Percentiles rank a stretch among this genome's conserved stretches.
Evolutionary conservation across 2,329 filamentous ascomycete species (phyloP).

Genomic region (Xylaria hypoxylon): DNA sequence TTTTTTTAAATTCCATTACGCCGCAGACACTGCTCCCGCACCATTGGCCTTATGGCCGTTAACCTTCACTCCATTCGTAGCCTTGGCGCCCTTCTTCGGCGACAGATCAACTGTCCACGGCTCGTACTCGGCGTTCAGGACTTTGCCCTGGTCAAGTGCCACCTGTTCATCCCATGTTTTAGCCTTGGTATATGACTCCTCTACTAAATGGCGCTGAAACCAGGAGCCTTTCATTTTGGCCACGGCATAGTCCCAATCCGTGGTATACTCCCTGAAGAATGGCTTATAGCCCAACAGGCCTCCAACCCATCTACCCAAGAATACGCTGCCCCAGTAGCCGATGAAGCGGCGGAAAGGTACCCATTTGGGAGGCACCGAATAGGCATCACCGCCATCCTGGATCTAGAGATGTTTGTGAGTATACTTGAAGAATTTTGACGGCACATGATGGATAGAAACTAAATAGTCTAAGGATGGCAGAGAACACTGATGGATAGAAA

Average conservation of each 20-base stretch:
- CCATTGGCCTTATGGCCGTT: background rate
- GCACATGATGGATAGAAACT: no score
- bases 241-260: slow-evolving; percentile 53
- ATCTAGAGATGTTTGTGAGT: slow-evolving; percentile 14
- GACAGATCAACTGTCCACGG: slow-evolving; percentile 13
- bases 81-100: slow-evolving; percentile 4
- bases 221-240: slow-evolving; percentile 50
- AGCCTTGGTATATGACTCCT: slow-evolving; percentile 48
- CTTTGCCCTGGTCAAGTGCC: slow-evolving; percentile 23
- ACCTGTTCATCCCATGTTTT: slow-evolving; percentile 26
- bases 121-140: slow-evolving; percentile 25
- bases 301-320: slow-evolving; percentile 53
- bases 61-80: background rate
- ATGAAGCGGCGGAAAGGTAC: slow-evolving; percentile 50
- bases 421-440: no score
- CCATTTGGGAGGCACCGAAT: slow-evolving; percentile 46
- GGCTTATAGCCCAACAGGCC: slow-evolving; percentile 54
- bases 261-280: slow-evolving; percentile 52
- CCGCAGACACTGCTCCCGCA: no score
- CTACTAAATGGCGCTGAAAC: slow-evolving; percentile 45
- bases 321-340: slow-evolving; percentile 45
- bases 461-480: no score
- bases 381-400: slow-evolving; percentile 36
- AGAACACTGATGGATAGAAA: no score
- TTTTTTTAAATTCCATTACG: no score